Percentiles rank a stretch among this genome's conserved stretches.
These are phyloP conservation scores for Centrapalus pauciflorus DNA, from an alignment of 129 eudicot genomes.

Conservation along the genomic window DNA sequence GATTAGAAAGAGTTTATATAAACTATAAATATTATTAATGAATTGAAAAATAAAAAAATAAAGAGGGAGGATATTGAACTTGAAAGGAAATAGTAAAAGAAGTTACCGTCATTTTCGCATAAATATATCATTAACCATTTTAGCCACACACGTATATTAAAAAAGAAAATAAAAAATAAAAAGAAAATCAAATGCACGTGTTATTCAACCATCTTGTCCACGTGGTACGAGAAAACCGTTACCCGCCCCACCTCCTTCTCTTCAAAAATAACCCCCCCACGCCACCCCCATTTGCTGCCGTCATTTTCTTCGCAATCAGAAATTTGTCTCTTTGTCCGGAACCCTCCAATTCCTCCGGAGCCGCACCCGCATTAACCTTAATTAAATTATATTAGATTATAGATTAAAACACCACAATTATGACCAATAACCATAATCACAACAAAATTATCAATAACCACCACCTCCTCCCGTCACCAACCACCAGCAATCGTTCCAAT, in stretches of 20 bases:
- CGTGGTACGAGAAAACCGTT: conserved; percentile 18
- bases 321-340: conserved; percentile 20
- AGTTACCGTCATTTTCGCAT: conserved; percentile 15
- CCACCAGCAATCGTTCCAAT: not conserved
- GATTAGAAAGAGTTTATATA: too few relatives aligned
- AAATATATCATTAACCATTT: not conserved
- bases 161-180: not conserved
- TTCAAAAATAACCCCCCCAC: conserved; percentile 15
- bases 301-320: conserved; percentile 15
- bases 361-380: conserved; percentile 25
- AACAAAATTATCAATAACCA: conserved; percentile 13
- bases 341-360: conserved; percentile 32
- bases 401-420: conserved; percentile 6
- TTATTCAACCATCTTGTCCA: conserved; percentile 4
- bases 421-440: conserved; percentile 18
- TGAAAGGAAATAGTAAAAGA: conserved; percentile 25
- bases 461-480: conserved; percentile 4
- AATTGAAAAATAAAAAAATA: not conserved
- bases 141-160: conserved; percentile 18
- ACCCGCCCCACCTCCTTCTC: conserved; percentile 15
- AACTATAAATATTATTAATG: not conserved
- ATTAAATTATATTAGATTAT: not conserved
- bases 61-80: too few relatives aligned
- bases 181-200: conserved; percentile 2
- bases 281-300: conserved; percentile 14